These are phyloP conservation scores for Francoa sonchifolia DNA, from an alignment of 441 rosid species.

Conservation along the genomic window DNA sequence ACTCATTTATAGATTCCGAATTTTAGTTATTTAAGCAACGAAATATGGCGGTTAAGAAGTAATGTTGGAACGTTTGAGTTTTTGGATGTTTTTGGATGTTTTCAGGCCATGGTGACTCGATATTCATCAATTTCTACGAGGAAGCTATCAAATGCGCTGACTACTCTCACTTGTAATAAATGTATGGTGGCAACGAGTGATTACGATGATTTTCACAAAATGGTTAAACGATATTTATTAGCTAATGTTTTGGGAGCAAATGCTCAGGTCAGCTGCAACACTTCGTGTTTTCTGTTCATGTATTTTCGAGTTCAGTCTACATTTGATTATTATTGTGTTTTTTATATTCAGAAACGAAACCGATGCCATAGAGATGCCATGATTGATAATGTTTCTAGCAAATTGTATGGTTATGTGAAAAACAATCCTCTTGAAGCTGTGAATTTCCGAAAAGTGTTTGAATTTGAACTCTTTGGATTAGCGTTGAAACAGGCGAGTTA, in stretches of 20 bases:
- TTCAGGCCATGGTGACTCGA: slow-evolving; percentile 80
- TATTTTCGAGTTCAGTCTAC: neutral
- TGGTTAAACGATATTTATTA: slow-evolving; percentile 38
- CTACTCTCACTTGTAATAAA: slow-evolving; percentile 52
- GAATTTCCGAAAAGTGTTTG: slow-evolving; percentile 61
- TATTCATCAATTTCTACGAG: slow-evolving; percentile 67
- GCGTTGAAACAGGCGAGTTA: slow-evolving; percentile 54
- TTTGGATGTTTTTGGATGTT: slow-evolving; percentile 10
- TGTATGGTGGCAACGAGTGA: slow-evolving; percentile 86
- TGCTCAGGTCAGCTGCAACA: slow-evolving; percentile 47
- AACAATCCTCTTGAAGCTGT: slow-evolving; percentile 29
- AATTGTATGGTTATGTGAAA: slow-evolving; percentile 30
- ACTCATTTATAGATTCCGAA: no score
- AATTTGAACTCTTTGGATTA: slow-evolving; percentile 55
- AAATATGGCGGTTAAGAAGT: no score
- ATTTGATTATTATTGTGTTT: no score
- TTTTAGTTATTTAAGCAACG: no score
- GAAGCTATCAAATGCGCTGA: slow-evolving; percentile 58
- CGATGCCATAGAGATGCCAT: slow-evolving; percentile 42
- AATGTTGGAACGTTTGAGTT: neutral
- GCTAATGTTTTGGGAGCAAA: slow-evolving; percentile 43
- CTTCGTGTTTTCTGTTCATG: neutral
- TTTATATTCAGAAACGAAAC: slow-evolving; percentile 36
- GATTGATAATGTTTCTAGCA: slow-evolving; percentile 35
- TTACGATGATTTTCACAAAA: slow-evolving; percentile 61